A percentile compares a stretch with the other conserved stretches of the same genome.
Evolutionary conservation across 2,329 filamentous ascomycete species (phyloP).

Genomic region (Colletotrichum nymphaeae): DNA sequence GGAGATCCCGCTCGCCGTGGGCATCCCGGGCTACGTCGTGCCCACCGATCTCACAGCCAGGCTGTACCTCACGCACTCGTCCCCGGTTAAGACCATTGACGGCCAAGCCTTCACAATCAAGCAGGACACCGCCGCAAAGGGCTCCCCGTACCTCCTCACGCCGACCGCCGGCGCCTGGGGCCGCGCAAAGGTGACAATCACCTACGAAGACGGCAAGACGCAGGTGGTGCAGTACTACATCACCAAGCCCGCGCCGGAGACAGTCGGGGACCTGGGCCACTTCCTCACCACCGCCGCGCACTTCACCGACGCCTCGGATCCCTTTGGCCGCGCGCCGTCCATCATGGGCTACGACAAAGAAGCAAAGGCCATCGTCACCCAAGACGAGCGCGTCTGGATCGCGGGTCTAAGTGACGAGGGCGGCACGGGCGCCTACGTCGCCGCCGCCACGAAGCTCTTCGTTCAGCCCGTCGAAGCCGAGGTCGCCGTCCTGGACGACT

Average conservation of each 20-base stretch:
- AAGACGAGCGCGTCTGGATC: conserved; percentile 66
- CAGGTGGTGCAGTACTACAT: conserved; percentile 69
- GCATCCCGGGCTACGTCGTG: conserved; percentile 66
- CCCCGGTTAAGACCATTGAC: conserved; percentile 52
- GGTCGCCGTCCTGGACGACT: conserved; percentile 63
- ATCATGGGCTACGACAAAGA: conserved; percentile 69
- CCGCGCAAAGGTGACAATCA: conserved; percentile 58
- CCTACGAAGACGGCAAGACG: conserved; percentile 57
- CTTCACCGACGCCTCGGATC: conserved; percentile 62
- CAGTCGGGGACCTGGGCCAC: conserved; percentile 57
- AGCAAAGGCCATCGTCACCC: conserved; percentile 52
- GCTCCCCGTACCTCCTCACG: conserved; percentile 52
- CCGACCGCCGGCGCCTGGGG: conserved; percentile 60
- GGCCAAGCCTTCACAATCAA: conserved; percentile 45
- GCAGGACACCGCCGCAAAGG: conserved; percentile 21
- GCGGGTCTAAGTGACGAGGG: conserved; percentile 70
- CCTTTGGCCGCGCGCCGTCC: conserved; percentile 65
- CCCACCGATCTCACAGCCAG: conserved; percentile 57
- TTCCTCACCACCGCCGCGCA: conserved; percentile 67
- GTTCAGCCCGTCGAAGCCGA: conserved; percentile 61
- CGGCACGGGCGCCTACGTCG: conserved; percentile 66
- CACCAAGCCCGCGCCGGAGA: conserved; percentile 57
- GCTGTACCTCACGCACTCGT: conserved; percentile 56
- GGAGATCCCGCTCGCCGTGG: conserved; percentile 60
- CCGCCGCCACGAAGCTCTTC: conserved; percentile 65